Base-by-base conservation (phyloP, 2,329 filamentous ascomycete genomes). In the Boeremia lycopersici region DNA sequence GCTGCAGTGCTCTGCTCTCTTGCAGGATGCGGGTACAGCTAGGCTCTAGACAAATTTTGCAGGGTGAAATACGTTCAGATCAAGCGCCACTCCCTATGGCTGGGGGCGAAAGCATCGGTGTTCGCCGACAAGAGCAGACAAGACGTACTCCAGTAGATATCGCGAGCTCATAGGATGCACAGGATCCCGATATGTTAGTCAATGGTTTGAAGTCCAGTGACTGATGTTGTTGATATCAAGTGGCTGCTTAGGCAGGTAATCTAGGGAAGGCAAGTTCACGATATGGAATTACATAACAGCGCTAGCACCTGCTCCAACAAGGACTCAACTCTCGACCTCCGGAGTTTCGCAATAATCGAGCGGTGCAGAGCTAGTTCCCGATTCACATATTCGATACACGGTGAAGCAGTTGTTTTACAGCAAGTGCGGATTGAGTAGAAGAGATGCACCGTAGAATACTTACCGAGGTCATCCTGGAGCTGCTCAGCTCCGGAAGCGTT, bases 271-370 rank as follows among this genome's bases (percentile, higher is more conserved):
- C 40, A 45, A 48, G 40, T 45, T 35, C 45, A 42, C 41, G 42
- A 52, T 36, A 48, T 13, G 2, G 9, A 38, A 48, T 53, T 48
- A 53, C 51, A 31, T 53, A 53, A 53, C 17, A 44, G 38, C 30
- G 9, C 49, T 41, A 53, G 35, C 15, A 8, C n/a, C 4, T 15
- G 5, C 2, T 23, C 19, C 19, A 23, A 23, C 19, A 23, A 23
- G 19, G 19, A 23, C 19, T 5, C 19, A 23, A 5, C 19, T 23
- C 2, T 23, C 19, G 19, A 23, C 19, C 19, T 23, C 19, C 34
- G 34, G 7, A 5, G 4, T 1, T 6, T 36, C 35, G 28, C 45
- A 33, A 8, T 1, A 11, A 7, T 23, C 19, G 19, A 23, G 3
- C 3, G 5, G 19, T 23, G 5, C 19, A 23, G 2, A 23, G 19